These are phyloP conservation scores for Fusarium denticulatum DNA, from an alignment of 2,329 filamentous ascomycete species.

Conservation along the genomic window DNA sequence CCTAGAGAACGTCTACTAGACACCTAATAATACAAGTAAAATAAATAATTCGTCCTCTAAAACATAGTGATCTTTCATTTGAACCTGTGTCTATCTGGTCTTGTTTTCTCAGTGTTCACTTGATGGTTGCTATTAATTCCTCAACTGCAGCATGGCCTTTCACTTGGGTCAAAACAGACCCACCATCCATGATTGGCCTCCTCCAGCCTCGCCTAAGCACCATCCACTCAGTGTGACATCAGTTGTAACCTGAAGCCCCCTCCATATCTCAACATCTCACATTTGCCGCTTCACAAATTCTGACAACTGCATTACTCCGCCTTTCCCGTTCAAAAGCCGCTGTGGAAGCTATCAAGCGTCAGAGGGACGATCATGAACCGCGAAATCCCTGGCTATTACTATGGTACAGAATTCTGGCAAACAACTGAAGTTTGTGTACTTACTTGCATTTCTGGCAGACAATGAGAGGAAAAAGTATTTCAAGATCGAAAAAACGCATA, in stretches of 20 bases:
- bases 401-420: conserved; percentile 50
- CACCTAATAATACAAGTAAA: conserved; percentile 58
- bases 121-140: not conserved
- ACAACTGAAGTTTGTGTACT: not conserved
- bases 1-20: conserved; percentile 52
- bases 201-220: not conserved
- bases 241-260: not conserved
- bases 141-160: not conserved
- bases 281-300: not conserved
- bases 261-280: not conserved
- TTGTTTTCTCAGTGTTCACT: not conserved
- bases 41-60: conserved; percentile 39
- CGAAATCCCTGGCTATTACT: conserved; percentile 65
- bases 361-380: conserved; percentile 43
- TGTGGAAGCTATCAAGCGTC: not conserved
- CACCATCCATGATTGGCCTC: not conserved
- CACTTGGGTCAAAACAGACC: not conserved
- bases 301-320: not conserved
- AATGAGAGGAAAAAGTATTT: conserved; percentile 72
- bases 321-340: not conserved
- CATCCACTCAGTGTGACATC: not conserved
- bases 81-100: not conserved
- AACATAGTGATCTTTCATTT: not conserved
- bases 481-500: conserved; percentile 68
- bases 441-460: conserved; percentile 50